Percentiles rank a stretch among this genome's conserved stretches.
phyloP scores from a whole-genome alignment of 768 basidiomycete species.

The Termitomyces bulborhizus region DNA sequence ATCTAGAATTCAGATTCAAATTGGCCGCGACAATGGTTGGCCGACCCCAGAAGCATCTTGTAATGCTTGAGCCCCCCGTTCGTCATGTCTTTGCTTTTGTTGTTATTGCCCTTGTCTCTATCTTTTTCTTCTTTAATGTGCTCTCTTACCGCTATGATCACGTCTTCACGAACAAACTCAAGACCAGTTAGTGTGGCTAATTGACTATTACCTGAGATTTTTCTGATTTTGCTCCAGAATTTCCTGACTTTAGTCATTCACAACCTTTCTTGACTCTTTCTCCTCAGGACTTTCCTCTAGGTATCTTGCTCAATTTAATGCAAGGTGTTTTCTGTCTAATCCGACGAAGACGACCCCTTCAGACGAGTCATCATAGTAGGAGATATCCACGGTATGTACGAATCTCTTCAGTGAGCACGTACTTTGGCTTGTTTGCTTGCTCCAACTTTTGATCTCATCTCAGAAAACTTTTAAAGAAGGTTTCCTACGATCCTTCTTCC shows the following conservation, averaged over 20 bases:
- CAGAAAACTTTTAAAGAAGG: constrained; percentile 56
- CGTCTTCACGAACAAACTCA: background rate
- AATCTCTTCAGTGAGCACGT: constrained; percentile 53
- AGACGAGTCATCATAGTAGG: constrained; percentile 73
- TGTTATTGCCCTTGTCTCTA: constrained; percentile 34
- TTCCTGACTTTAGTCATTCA: constrained; percentile 56
- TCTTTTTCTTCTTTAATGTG: constrained; percentile 35
- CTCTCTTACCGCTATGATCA: constrained; percentile 14
- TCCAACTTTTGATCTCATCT: background rate
- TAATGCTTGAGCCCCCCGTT: constrained; percentile 9
- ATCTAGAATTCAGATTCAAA: background rate
- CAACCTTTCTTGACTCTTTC: constrained; percentile 34
- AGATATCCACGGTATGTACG: constrained; percentile 82
- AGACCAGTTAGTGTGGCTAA: background rate
- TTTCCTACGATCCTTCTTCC: constrained; percentile 50
- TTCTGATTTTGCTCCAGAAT: constrained; percentile 20
- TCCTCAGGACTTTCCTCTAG: constrained; percentile 44
- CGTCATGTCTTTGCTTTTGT: constrained; percentile 24
- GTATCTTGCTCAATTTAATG: constrained; percentile 25
- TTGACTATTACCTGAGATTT: background rate
- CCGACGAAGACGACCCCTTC: constrained; percentile 36
- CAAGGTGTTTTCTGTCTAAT: background rate
- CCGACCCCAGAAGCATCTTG: constrained; percentile 8
- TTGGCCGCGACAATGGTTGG: constrained; percentile 5
- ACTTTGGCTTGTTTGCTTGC: background rate